A percentile compares a stretch with the other conserved stretches of the same genome.
These are phyloP conservation scores for Sclerotinia subarctica DNA, from an alignment of 2,329 filamentous ascomycete species.

Conservation along the genomic window DNA sequence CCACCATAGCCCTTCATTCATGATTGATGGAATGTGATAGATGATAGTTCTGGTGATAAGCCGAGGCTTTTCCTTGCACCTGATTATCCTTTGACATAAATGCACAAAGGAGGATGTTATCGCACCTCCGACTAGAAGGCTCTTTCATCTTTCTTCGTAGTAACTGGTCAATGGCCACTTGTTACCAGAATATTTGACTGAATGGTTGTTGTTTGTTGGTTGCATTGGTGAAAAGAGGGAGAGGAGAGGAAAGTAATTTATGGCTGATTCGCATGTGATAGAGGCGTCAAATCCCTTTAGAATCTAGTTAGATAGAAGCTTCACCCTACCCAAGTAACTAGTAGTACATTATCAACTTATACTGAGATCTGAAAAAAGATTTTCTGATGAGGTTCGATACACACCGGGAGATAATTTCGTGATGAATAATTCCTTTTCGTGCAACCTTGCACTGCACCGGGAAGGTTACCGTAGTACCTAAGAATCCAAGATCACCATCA, in stretches of 20 bases:
- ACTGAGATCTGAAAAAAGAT: too few species aligned
- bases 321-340: too few species aligned
- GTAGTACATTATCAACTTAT: too few species aligned
- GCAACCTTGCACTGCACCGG: too few species aligned
- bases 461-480: too few species aligned
- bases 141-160: neutral
- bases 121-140: neutral
- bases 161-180: neutral
- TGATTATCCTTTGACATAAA: neutral
- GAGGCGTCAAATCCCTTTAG: neutral
- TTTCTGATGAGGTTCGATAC: neutral
- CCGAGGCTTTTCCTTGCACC: slow-evolving; percentile 1
- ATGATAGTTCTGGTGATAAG: neutral
- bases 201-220: too few species aligned
- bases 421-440: too few species aligned
- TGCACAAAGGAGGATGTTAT: neutral
- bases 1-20: neutral
- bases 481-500: too few species aligned
- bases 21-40: neutral
- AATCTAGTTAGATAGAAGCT: neutral
- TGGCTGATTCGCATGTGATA: neutral
- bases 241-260: neutral
- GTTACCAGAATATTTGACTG: neutral
- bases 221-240: too few species aligned
- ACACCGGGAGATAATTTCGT: neutral